phyloP scores from a whole-genome alignment of 164 flowering plant species.

The Magnolia sinica region DNA sequence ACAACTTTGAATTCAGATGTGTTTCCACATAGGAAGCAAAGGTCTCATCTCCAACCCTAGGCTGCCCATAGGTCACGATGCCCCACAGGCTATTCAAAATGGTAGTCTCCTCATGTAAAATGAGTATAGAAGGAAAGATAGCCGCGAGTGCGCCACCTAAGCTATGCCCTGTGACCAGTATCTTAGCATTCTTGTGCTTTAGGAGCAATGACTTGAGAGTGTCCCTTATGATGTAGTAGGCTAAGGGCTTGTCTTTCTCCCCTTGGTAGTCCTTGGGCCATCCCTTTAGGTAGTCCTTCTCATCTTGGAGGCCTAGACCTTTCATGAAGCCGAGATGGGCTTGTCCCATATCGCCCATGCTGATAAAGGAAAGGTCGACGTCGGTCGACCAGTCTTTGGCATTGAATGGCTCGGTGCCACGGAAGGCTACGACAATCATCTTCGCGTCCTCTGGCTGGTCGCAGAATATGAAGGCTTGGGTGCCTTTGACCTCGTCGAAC shows the following conservation, averaged over 20 bases:
- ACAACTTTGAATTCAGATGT: slow-evolving; percentile 16
- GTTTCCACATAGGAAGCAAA: slow-evolving; percentile 42
- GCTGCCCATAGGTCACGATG: slow-evolving; percentile 63
- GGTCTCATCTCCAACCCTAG: slow-evolving; percentile 54
- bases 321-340: slow-evolving; percentile 67
- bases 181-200: slow-evolving; percentile 28
- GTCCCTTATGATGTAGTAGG: slow-evolving; percentile 51
- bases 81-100: slow-evolving; percentile 43
- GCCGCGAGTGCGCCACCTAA: slow-evolving; percentile 64
- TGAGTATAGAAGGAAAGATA: slow-evolving; percentile 47
- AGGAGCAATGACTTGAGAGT: slow-evolving; percentile 27
- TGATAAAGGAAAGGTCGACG: slow-evolving; percentile 55
- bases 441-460: slow-evolving; percentile 20
- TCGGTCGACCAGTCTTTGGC: slow-evolving; percentile 51
- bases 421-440: slow-evolving; percentile 49
- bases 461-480: slow-evolving; percentile 3
- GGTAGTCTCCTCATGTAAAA: slow-evolving; percentile 36
- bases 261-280: slow-evolving; percentile 44
- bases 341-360: slow-evolving; percentile 39
- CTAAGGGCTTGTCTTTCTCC: slow-evolving; percentile 17
- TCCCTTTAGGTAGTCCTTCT: slow-evolving; percentile 18
- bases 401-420: slow-evolving; percentile 65
- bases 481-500: neutral
- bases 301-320: slow-evolving; percentile 56
- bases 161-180: slow-evolving; percentile 64